phyloP scores from a whole-genome alignment of 2,329 filamentous ascomycete genomes.

The Cladosporium phlei region DNA sequence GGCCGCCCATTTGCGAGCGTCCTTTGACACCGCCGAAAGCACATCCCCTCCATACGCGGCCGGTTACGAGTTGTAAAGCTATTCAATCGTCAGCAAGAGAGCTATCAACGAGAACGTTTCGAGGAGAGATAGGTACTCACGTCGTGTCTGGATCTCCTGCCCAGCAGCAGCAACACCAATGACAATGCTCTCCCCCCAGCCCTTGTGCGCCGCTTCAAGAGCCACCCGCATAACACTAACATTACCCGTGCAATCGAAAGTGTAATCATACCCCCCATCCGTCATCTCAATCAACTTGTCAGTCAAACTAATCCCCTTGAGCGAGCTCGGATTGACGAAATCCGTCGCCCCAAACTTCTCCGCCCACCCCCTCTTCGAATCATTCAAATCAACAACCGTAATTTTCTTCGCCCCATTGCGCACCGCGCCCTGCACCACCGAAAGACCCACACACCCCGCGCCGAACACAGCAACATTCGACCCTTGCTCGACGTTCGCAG shows the following conservation, averaged over 20 bases:
- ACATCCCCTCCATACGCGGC: conserved; percentile 90
- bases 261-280: conserved; percentile 93
- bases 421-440: conserved; percentile 85
- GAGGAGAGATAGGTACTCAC: conserved; percentile 50
- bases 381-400: conserved; percentile 73
- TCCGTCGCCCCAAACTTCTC: conserved; percentile 93
- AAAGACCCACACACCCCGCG: conserved; percentile 86
- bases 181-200: conserved; percentile 92
- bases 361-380: conserved; percentile 80
- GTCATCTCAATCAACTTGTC: conserved; percentile 93
- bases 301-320: conserved; percentile 65
- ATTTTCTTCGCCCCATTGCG: conserved; percentile 72
- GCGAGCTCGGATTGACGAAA: conserved; percentile 75
- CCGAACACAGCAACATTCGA: conserved; percentile 86
- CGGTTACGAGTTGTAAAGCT: conserved; percentile 96
- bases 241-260: conserved; percentile 95
- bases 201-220: conserved; percentile 94
- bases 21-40: conserved; percentile 96
- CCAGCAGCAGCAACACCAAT: conserved; percentile 92
- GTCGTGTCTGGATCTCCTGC: conserved; percentile 84
- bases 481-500: conserved; percentile 80
- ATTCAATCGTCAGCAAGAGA: conserved; percentile 14
- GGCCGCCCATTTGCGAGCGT: conserved; percentile 75
- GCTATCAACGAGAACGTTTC: not conserved
- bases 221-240: conserved; percentile 88